These are phyloP conservation scores for Arabidopsis arenosa DNA, from an alignment of 345 rosid genomes.

Conservation along the genomic window DNA sequence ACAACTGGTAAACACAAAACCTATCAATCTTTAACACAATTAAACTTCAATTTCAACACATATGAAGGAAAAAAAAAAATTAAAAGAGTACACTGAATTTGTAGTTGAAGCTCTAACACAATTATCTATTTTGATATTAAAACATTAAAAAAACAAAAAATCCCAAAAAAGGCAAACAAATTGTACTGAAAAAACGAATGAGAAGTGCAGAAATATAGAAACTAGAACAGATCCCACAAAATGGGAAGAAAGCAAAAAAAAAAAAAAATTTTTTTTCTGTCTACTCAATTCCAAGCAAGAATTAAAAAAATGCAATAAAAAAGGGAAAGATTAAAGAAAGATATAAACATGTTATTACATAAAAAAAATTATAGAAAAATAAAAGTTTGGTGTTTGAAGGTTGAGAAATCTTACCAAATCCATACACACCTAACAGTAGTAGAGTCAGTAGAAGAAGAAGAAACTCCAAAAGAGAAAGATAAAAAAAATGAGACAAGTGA, in stretches of 20 bases:
- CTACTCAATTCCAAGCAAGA: constrained; percentile 29
- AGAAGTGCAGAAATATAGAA: constrained; percentile 35
- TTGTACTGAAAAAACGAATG: constrained; percentile 32
- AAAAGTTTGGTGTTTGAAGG: constrained; percentile 28
- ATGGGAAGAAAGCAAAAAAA: constrained; percentile 36
- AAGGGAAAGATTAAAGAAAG: constrained; percentile 16
- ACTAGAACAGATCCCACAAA: constrained; percentile 39
- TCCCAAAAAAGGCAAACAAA: constrained; percentile 17
- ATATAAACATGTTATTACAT: constrained; percentile 30
- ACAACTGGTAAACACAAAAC: constrained; percentile 9
- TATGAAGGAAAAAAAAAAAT: background rate
- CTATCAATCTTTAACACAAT: constrained; percentile 2
- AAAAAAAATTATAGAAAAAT: constrained; percentile 11
- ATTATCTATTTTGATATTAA: background rate
- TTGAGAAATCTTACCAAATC: constrained; percentile 45
- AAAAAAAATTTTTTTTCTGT: background rate
- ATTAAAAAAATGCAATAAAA: constrained; percentile 22
- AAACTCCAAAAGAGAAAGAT: constrained; percentile 32
- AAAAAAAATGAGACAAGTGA: constrained; percentile 26
- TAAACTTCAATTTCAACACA: constrained; percentile 8
- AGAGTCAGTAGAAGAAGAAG: constrained; percentile 39
- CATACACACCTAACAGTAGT: constrained; percentile 35
- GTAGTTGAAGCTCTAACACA: constrained; percentile 15
- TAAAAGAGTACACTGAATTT: background rate
- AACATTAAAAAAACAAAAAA: background rate